Percentiles rank a stretch among this genome's conserved stretches.
Conservation (phyloP, 2,329 filamentous ascomycete species). For the Ophiostoma montium region DNA sequence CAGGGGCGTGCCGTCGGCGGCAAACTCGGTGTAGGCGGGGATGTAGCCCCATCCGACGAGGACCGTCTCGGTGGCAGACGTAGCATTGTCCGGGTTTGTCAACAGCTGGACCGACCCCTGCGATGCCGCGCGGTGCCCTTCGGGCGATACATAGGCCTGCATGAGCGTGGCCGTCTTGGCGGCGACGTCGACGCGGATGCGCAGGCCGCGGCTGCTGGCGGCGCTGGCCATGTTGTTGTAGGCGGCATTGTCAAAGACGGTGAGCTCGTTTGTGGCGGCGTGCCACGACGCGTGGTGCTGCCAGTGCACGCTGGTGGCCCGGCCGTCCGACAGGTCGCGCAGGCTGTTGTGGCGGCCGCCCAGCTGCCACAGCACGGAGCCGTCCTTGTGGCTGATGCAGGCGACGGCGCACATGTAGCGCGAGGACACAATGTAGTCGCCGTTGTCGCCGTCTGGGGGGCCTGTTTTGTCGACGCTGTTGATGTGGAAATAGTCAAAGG, state of each 20-base stretch:
- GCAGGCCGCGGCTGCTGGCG: constrained; percentile 19
- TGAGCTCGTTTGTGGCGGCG: constrained; percentile 20
- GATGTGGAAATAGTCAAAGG: constrained; percentile 44
- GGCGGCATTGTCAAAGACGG: constrained; percentile 35
- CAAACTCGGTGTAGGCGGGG: constrained; percentile 32
- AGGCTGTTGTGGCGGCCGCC: constrained; percentile 35
- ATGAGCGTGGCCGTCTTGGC: constrained; percentile 29
- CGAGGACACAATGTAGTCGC: constrained; percentile 41
- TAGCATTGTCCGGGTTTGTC: not conserved
- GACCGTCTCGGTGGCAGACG: constrained; percentile 22
- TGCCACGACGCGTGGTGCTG: constrained; percentile 28
- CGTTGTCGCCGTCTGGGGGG: too few relatives aligned
- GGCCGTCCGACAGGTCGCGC: constrained; percentile 14
- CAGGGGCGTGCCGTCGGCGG: constrained; percentile 23
- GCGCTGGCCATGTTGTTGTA: constrained; percentile 3
- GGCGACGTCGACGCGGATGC: constrained; percentile 24
- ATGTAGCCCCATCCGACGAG: constrained; percentile 33
- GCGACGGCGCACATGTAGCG: constrained; percentile 30
- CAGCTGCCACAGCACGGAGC: constrained; percentile 37
- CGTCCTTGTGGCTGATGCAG: constrained; percentile 30
- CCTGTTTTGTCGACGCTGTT: constrained; percentile 39
- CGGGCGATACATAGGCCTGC: constrained; percentile 24
- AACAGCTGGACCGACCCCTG: constrained; percentile 29
- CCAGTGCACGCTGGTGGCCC: constrained; percentile 4
- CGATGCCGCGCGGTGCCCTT: constrained; percentile 22